Percentiles rank a stretch among this genome's conserved stretches.
Evolutionary conservation across 768 basidiomycete species (phyloP).

Genomic region (Cyathus striatus): DNA sequence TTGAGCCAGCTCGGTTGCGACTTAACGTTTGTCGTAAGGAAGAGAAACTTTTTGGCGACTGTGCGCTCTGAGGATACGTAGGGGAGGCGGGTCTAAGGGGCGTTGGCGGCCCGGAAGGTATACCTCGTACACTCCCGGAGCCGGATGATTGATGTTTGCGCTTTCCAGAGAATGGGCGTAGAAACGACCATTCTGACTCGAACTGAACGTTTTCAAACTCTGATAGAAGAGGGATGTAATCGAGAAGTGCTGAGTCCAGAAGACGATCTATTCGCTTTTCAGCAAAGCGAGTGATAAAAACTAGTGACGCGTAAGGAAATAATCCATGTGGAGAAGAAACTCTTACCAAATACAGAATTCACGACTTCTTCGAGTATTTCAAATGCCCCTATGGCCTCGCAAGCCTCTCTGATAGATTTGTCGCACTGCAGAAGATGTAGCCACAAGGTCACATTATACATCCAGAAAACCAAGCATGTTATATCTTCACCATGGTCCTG

Average conservation of each 20-base stretch:
- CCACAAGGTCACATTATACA: slow-evolving; percentile 88
- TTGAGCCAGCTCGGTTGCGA: slow-evolving; percentile 41
- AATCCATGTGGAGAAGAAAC: neutral
- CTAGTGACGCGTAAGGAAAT: slow-evolving; percentile 35
- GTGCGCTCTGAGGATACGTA: slow-evolving; percentile 32
- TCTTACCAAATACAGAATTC: slow-evolving; percentile 94
- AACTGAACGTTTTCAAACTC: slow-evolving; percentile 84
- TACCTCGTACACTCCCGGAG: slow-evolving; percentile 24
- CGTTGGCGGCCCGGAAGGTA: slow-evolving; percentile 46
- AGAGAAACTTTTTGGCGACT: slow-evolving; percentile 49
- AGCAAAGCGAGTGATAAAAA: slow-evolving; percentile 90
- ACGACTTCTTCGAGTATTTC: slow-evolving; percentile 87
- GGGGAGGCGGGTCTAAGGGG: slow-evolving; percentile 50
- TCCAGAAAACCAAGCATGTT: slow-evolving; percentile 87
- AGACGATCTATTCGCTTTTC: slow-evolving; percentile 86
- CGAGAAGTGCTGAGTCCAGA: slow-evolving; percentile 78
- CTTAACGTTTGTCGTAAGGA: slow-evolving; percentile 66
- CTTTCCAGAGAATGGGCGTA: slow-evolving; percentile 66
- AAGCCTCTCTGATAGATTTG: slow-evolving; percentile 68
- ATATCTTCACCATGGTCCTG: slow-evolving; percentile 84
- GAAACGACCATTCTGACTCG: slow-evolving; percentile 93
- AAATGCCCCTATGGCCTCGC: slow-evolving; percentile 81
- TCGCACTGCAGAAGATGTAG: slow-evolving; percentile 90
- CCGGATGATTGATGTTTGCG: slow-evolving; percentile 42
- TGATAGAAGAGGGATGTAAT: slow-evolving; percentile 71